Base-by-base conservation (phyloP, 306 rosid genomes). In the Hippophae rhamnoides region DNA sequence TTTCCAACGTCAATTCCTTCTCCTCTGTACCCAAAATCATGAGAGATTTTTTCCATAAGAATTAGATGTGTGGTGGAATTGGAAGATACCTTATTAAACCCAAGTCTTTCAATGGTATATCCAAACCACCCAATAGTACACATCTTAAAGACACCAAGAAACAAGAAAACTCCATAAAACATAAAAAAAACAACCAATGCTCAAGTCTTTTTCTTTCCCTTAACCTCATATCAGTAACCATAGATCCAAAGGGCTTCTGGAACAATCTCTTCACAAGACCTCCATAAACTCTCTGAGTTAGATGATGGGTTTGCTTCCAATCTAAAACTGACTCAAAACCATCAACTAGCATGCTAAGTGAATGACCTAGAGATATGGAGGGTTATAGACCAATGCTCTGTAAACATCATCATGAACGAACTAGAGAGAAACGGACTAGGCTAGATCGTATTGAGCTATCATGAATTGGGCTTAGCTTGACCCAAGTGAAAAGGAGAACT, bases 121-220 rank as follows among this genome's bases (percentile, higher is more conserved):
- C 96, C 96, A 74, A 92, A 80, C 99, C 99, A 92, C 1, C 99
- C 96, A 75, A 84, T 81, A 7, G 90, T 83, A 62, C 96, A 88
- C 12, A 92, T 92, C 82, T 88, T 92, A 40, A 92, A 49, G 48
- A 88, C 78, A 47, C 93, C 99, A 40, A 88, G 73, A 77, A 92
- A 92, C 63, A 92, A 62, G 64, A 95, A 92, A 54, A 82, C 40
- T 23, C 90, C 94, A 71, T 96, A 92, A 61, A 92, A 92, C 52
- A 78, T 51, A 27, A 88, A 64, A 45, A 45, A 45, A 3, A 45
- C 3, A 2, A n/a, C n/a, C 8, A 45, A 45, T 45, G 48, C 48
- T 4, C 11, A 45, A 45, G 8, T 10, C 11, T 45, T 10, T 45
- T 45, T 4, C 48, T 45, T 45, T 45, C 48, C 48, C 48, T 45